Evolutionary conservation across 2,329 filamentous ascomycete species (phyloP), one percentile per base, ranked within the genome.

Genomic region (Calonectria multiphialidica): DNA sequence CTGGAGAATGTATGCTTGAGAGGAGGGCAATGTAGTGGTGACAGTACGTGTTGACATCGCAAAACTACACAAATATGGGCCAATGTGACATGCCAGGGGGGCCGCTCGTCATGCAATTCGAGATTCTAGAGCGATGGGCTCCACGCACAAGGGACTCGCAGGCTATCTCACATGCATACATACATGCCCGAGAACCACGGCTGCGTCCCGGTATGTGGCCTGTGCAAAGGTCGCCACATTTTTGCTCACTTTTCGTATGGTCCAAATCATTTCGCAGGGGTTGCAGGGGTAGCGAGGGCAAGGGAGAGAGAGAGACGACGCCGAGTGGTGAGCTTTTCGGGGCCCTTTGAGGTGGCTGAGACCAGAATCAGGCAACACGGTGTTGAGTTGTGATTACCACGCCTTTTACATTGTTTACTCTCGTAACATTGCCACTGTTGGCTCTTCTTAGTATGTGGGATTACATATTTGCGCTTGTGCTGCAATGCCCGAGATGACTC

Each of bases 11-110:
- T 25, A 28, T 49, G 42, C 16, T 44, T 61, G 30, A 28, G 49
- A 23, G 30, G n/a, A 30, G 23, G 42, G 40, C 23, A 28, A 18
- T n/a, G 37, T 33, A 33, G 45, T 23, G 50, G 28, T 70, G 72
- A 74, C 72, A 55, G 37, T 61, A 28, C 49, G 64, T 65, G 50
- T 73, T 74, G 72, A 74, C 72, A 74, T 64, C 40, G 50, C 68
- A 50, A 68, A 74, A 73, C 72, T 53, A 73, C 72, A 74, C 72
- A 74, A 64, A 73, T 71, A 44, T 21, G 65, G 72, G 64, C 71
- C 72, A 66, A 66, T 66, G 70, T 64, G 57, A 55, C 63, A 12
- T 30, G 16, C 9, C 55, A 25, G 30, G 71, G 44, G 44, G 37
- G 44, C n/a, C 30, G 44, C 40, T 61, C 23, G 33, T 33, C 30